Evolutionary conservation across 1,139 yeast species (phyloP), one percentile per base, ranked within the genome.

Genomic region (Yarrowia galli): DNA sequence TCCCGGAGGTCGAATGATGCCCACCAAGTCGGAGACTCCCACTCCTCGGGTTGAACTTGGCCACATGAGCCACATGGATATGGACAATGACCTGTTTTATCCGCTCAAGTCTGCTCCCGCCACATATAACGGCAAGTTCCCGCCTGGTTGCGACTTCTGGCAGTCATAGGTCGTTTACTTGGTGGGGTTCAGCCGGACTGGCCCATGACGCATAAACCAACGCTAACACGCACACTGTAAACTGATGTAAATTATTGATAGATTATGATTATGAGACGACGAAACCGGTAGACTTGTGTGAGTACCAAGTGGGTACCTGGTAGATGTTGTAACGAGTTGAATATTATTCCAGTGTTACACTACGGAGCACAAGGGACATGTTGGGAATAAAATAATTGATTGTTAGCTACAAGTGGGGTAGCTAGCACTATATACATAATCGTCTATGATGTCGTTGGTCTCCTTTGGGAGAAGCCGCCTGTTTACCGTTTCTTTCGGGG

Each of bases 91-190:
- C 22, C 40, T 60, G 16, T 61, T 46, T n/a, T 46, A 61, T 20
- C 66, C 70, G 8, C 53, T 69, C 42, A 70, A 70, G 64, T 56
- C 69, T 7, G 71, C 71, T 1, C 71, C 71, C 20, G 67, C 71
- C 36, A 53, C 70, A 16, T 67, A 51, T 42, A 67, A 68, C 36
- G 66, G 66, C 66, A 61, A 61, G 56, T 61, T 61, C 25, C 66
- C 66, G 45, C 66, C 66, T 38, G 64, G 64, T 20, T 58, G 64
- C 51, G 64, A 58, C 40, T 58, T 58, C 8, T 58, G 64, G 64
- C 64, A 58, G 51, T 40, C 46, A n/a, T 54, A 54, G 60, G 28
- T 23, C 20, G 22, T 18, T n/a, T 49, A 12, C 32, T 45, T 16
- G 49, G 32, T 7, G 49, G 49, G 49, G 32, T 18, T 45, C 49